Percentiles rank a stretch among this genome's conserved stretches.
These are phyloP conservation scores for Przewalskia tangutica DNA, from an alignment of 257 asterid genomes.

Conservation along the genomic window DNA sequence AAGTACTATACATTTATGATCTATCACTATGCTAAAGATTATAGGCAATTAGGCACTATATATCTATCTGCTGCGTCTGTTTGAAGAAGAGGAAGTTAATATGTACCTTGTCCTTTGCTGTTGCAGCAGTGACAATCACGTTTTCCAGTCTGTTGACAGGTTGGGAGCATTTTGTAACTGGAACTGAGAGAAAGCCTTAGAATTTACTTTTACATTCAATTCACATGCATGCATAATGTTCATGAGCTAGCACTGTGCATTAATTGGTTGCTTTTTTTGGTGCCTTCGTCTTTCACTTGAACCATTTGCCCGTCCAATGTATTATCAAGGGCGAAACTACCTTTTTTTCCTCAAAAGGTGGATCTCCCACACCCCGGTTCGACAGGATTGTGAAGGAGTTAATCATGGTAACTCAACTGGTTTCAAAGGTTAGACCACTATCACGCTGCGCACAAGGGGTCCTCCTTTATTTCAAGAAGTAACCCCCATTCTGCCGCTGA, in stretches of 20 bases:
- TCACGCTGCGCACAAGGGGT: no score
- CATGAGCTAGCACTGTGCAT: background rate
- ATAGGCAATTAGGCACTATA: background rate
- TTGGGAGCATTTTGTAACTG: background rate
- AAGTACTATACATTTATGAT: background rate
- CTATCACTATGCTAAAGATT: background rate
- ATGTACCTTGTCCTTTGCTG: background rate
- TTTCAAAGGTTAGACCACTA: no score
- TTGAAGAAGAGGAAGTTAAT: background rate
- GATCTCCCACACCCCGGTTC: no score
- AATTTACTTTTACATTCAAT: background rate
- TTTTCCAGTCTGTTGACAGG: constrained; percentile 4
- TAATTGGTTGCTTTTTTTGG: background rate
- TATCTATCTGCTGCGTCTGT: background rate
- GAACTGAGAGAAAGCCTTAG: background rate
- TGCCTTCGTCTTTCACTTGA: background rate
- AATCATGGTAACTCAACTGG: no score
- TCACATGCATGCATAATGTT: background rate
- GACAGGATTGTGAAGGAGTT: no score
- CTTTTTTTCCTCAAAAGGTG: no score
- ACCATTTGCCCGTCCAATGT: background rate
- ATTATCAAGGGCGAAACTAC: background rate
- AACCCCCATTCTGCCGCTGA: no score
- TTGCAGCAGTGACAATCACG: background rate
- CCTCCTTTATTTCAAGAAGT: no score